These are phyloP conservation scores for Elsinoe australis DNA, from an alignment of 2,329 filamentous ascomycete genomes.

Conservation along the genomic window DNA sequence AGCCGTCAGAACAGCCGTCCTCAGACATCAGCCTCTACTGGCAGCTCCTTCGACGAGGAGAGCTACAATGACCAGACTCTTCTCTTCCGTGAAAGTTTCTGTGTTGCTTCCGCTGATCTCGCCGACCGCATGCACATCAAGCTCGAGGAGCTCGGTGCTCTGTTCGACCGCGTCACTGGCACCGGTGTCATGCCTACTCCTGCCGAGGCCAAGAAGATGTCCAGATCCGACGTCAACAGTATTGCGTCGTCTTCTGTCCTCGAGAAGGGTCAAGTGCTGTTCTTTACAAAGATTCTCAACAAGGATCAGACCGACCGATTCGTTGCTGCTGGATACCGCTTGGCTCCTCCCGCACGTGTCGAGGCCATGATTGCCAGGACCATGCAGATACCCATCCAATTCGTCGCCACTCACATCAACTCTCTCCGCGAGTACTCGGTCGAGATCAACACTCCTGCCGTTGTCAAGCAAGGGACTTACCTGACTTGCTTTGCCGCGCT, in stretches of 20 bases:
- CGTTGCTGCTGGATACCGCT: constrained; percentile 67
- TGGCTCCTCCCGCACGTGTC: constrained; percentile 63
- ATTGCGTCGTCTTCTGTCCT: constrained; percentile 31
- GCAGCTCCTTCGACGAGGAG: constrained; percentile 43
- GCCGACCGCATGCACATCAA: constrained; percentile 58
- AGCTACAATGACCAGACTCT: constrained; percentile 63
- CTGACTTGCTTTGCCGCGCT: constrained; percentile 32
- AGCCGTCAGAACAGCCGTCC: constrained; percentile 29
- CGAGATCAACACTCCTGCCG: constrained; percentile 33
- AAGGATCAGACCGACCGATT: constrained; percentile 56
- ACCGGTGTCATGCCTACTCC: constrained; percentile 43
- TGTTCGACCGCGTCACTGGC: constrained; percentile 68
- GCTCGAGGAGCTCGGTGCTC: constrained; percentile 49
- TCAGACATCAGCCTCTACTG: constrained; percentile 26
- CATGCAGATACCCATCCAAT: constrained; percentile 62
- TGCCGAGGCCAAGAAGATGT: constrained; percentile 12
- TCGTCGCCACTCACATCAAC: constrained; percentile 54
- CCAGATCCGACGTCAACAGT: constrained; percentile 12
- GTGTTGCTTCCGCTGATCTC: constrained; percentile 66
- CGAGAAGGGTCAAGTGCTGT: constrained; percentile 71
- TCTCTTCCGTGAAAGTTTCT: constrained; percentile 77
- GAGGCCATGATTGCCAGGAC: constrained; percentile 59
- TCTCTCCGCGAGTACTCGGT: constrained; percentile 56
- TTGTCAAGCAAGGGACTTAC: constrained; percentile 36
- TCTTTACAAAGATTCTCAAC: constrained; percentile 61